phyloP scores from a whole-genome alignment of 257 asterid genomes.

The Gardenia jasminoides region DNA sequence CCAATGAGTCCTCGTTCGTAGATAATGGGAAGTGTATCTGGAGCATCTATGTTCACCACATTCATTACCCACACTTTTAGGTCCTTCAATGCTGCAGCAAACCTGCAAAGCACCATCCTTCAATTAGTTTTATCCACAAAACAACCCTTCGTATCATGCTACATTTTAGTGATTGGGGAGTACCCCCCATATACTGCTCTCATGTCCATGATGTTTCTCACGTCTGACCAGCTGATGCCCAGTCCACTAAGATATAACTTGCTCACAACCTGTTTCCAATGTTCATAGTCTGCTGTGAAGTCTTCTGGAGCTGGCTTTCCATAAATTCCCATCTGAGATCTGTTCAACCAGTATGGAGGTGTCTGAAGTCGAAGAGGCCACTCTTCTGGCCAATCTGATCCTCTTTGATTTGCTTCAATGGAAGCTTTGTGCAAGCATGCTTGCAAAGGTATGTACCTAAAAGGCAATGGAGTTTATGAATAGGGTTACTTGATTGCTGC shows the following conservation, averaged over 20 bases:
- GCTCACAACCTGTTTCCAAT: slow-evolving; percentile 86
- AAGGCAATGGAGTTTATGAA: slow-evolving; percentile 5
- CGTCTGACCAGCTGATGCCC: slow-evolving; percentile 89
- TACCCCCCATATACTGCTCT: slow-evolving; percentile 99
- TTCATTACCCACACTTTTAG: slow-evolving; percentile 94
- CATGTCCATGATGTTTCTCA: slow-evolving; percentile 98
- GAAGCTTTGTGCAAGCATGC: slow-evolving; percentile 92
- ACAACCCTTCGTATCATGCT: neutral
- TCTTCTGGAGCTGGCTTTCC: slow-evolving; percentile 98
- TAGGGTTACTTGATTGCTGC: neutral
- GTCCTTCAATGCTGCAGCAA: slow-evolving; percentile 87
- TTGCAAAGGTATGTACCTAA: slow-evolving; percentile 89
- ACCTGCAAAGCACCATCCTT: slow-evolving; percentile 43
- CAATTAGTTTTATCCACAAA: neutral
- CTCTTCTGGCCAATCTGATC: slow-evolving; percentile 80
- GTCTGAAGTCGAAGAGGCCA: slow-evolving; percentile 81
- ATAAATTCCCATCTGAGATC: slow-evolving; percentile 82
- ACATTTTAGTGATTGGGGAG: neutral
- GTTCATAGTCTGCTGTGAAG: slow-evolving; percentile 67
- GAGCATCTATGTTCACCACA: slow-evolving; percentile 73
- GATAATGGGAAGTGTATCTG: slow-evolving; percentile 91
- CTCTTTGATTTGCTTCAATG: slow-evolving; percentile 59
- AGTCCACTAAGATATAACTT: slow-evolving; percentile 74
- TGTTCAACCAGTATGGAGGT: slow-evolving; percentile 79
- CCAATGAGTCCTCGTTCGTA: slow-evolving; percentile 92